Base-by-base conservation (phyloP, 1,284 basidiomycete species). In the Melanopsichium pennsylvanicum region DNA sequence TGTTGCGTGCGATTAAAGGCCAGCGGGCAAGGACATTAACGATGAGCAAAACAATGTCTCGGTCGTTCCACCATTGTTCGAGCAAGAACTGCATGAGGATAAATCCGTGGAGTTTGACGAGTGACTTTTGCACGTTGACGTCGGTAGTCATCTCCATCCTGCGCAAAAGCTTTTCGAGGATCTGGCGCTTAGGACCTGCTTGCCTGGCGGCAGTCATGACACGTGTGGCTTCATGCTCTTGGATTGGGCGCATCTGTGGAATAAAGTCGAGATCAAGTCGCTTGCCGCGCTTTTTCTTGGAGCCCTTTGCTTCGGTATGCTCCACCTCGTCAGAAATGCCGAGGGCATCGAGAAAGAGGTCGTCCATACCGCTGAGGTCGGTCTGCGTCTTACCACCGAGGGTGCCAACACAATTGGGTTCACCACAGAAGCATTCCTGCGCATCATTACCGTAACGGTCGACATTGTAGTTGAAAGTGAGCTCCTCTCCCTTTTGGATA, bases 381-480 rank as follows among this genome's bases (percentile, higher is more conserved):
- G 96, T 98, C 83, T 99, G 96, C 0, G 94, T 98, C 84, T 97
- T 98, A 23, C 96, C 96, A 66, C 96, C 96, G 64, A 98, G 92
- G 72, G 88, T 91, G 3, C 96, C 96, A 7, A 97, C 89, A 76
- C 96, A 99, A 75, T 96, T 95, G 1, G 90, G 85, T 81, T 98
- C 96, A 13, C 94, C 94, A 75, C 96, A 99, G 81, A 91, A 94
- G 81, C 96, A 99, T 35, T 86, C 86, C 81, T 99, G 96, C 48
- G 96, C 90, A 66, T 96, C 92, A 82, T 98, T 93, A 1, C 95
- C 95, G 81, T 98, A 99, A 57, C 96, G 91, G 82, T 98, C 96
- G 38, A 98, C 96, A 79, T 98, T 99, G 82, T 99, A 99, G 83
- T 99, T 97, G 85, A 98, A 99, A 0, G 95, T 98, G 66, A 99